phyloP scores from a whole-genome alignment of 257 asterid genomes.

The Linaria vulgaris region DNA sequence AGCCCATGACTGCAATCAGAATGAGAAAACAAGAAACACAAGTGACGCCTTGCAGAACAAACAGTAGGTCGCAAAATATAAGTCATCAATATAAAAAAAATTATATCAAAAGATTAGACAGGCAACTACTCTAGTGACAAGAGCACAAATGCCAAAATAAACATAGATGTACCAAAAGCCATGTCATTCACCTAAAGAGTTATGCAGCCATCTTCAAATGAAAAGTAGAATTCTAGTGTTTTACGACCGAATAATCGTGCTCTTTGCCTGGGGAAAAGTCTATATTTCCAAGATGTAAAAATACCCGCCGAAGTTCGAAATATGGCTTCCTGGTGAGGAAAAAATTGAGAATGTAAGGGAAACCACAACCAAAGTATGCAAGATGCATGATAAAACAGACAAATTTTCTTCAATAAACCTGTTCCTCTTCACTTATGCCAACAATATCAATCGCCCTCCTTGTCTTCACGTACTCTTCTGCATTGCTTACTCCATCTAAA shows the following conservation, averaged over 20 bases:
- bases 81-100: not conserved
- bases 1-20: not conserved
- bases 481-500: conserved; percentile 87
- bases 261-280: conserved; percentile 95
- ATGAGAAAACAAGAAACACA: conserved; percentile 11
- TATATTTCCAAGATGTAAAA: conserved; percentile 85
- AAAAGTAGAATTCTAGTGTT: conserved; percentile 67
- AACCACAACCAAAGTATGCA: conserved; percentile 16
- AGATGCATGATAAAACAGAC: conserved; percentile 16
- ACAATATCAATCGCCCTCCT: conserved; percentile 98
- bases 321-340: conserved; percentile 71
- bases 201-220: conserved; percentile 90
- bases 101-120: conserved; percentile 21
- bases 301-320: conserved; percentile 98
- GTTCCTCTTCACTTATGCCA: conserved; percentile 87
- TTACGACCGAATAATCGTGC: conserved; percentile 82
- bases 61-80: not conserved
- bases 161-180: conserved; percentile 6
- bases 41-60: conserved; percentile 24
- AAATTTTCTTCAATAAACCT: conserved; percentile 47
- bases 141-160: conserved; percentile 2
- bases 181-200: conserved; percentile 63
- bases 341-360: conserved; percentile 11
- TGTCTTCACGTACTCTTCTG: conserved; percentile 86
- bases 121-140: conserved; percentile 19